Base-by-base conservation (phyloP, 345 rosid species). In the Streptanthus diversifolius region DNA sequence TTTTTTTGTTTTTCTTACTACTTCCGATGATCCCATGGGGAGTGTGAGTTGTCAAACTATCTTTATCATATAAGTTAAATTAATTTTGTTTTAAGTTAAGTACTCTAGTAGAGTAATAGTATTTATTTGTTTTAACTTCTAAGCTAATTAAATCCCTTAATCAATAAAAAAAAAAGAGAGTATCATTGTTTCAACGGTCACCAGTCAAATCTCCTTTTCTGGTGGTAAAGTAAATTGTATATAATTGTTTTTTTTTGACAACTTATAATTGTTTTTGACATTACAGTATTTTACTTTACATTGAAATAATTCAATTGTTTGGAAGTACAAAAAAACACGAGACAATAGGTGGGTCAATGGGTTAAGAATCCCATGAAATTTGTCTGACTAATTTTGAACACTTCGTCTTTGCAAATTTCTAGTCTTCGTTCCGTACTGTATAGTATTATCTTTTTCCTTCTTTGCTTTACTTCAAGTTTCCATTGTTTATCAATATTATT, bases 281-380 rank as follows among this genome's bases (percentile, higher is more conserved):
- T 51, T 41, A 43, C 13, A 62, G 2, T 45, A 27, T 11, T 19
- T n/a, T 44, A 11, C 4, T n/a, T 53, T 27, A 14, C 25, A 12
- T 17, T 45, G 43, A 37, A 54, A 74, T 49, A 7, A 29, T 74
- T 24, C 5, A 35, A 24, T 21, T 45, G 71, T 37, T 18, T 49
- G 36, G 11, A 60, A 66, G 37, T 37, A 73, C 60, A 47, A 68
- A 47, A 68, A 57, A 66, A 66, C 67, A 58, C 5, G 9, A 48
- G 22, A 55, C 39, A 55, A 5, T 19, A 68, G 17, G 58, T 68
- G 64, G 79, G 79, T 75, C 70, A 69, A 52, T 60, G 43, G 12
- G 57, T 68, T 60, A 68, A 75, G 79, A 75, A 75, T 75, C 79
- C 79, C 65, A 68, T 75, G 74, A 17, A 58, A 11, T 32, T 61